Evolutionary conservation across 202 grass and related monocot genomes (phyloP), one percentile per base, ranked within the genome.

Genomic region (Hordeum pubiflorum): DNA sequence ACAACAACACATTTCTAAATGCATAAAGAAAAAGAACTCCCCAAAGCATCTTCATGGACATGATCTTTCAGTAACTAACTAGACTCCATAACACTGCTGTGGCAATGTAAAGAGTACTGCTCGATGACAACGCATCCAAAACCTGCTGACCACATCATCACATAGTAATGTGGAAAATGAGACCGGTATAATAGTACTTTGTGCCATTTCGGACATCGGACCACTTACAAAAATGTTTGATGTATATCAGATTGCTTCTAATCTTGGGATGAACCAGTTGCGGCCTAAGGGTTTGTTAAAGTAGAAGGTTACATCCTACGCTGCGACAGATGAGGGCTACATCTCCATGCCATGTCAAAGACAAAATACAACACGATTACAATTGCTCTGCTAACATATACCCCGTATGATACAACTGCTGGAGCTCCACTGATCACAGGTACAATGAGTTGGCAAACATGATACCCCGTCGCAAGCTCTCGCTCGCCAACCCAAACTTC

Each of bases 391-490:
- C 55, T 66, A 74, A 58, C 24, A 65, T 66, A 76, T 26, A 17
- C 44, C 14, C 44, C 5, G 1, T 50, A 37, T 38, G 40, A 11
- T 67, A 67, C 71, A 81, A 37, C 15, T 40, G 31, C 18, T 77
- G 58, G 18, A 73, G n/a, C 55, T 62, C 33, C 52, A 23, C 24
- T 23, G 43, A 74, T 92, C 69, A 93, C 84, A 97, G 84, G 81
- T 97, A 97, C 38, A 94, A 85, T 2, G 94, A 97, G 63, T 94
- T 97, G 22, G 94, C 88, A 74, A 97, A 94, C 94, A 97, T 97
- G 75, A 97, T 97, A 40, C 94, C 94, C 82, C 94, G 69, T 29
- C 89, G 86, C 24, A 97, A 86, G 74, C 88, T 94, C 12, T 92
- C 89, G 38, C 90, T 94, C n/a, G 87, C 90, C 15, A 61, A 79